Evolutionary conservation across 768 basidiomycete genomes (phyloP).

Genomic region (Lepiota brunneoincarnata): DNA sequence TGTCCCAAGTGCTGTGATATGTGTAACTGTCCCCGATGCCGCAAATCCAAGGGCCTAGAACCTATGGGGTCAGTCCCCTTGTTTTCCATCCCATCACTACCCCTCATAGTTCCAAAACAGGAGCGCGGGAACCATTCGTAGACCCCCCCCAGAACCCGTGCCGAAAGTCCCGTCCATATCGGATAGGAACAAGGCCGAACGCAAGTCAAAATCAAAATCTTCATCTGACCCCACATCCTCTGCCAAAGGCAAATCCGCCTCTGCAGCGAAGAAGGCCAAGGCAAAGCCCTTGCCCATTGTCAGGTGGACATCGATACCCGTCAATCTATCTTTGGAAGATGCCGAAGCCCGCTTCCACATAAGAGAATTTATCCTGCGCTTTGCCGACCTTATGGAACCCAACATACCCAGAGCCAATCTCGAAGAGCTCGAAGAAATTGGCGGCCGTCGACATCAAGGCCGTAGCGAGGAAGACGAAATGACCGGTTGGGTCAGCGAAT

Average conservation of each 20-base stretch:
- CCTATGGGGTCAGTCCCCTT: conserved; percentile 50
- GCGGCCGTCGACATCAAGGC: conserved; percentile 24
- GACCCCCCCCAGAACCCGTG: conserved; percentile 7
- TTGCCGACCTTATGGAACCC: conserved; percentile 48
- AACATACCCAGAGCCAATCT: conserved; percentile 41
- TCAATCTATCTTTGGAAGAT: conserved; percentile 39
- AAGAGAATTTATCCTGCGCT: conserved; percentile 72
- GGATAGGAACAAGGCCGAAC: conserved; percentile 14
- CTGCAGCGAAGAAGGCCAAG: conserved; percentile 23
- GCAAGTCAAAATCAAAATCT: conserved; percentile 11
- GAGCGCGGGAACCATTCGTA: conserved; percentile 13
- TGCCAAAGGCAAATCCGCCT: conserved; percentile 2
- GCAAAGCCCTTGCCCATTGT: conserved; percentile 41
- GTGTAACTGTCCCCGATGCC: conserved; percentile 69
- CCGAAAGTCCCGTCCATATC: conserved; percentile 2
- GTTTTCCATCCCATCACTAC: background rate
- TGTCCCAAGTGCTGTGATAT: conserved; percentile 66
- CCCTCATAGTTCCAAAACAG: conserved; percentile 12
- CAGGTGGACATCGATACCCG: conserved; percentile 51
- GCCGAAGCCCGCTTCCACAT: conserved; percentile 65
- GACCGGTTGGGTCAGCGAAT: conserved; percentile 62
- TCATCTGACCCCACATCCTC: conserved; percentile 5
- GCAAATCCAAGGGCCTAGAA: conserved; percentile 58
- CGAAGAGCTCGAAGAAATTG: conserved; percentile 63
- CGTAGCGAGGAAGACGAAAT: conserved; percentile 39